These are phyloP conservation scores for Gynostemma pentaphyllum DNA, from an alignment of 306 rosid genomes.

Conservation along the genomic window DNA sequence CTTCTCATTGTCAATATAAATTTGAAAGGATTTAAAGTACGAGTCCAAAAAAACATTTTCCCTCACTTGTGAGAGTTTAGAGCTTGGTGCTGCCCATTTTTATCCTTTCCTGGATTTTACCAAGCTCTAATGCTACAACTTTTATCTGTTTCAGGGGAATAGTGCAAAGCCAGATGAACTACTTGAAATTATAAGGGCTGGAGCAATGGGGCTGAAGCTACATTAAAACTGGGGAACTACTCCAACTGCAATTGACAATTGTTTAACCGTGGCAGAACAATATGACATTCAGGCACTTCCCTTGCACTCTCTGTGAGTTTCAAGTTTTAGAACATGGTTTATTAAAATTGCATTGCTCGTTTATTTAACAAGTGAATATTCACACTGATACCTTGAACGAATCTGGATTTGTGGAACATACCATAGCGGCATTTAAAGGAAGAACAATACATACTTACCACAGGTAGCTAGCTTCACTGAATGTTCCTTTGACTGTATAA, in stretches of 20 bases:
- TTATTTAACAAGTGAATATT: constrained; percentile 65
- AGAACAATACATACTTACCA: constrained; percentile 93
- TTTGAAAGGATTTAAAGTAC: background rate
- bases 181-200: constrained; percentile 59
- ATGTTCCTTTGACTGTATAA: background rate
- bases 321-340: background rate
- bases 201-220: constrained; percentile 96
- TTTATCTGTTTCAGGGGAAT: constrained; percentile 54
- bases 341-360: background rate
- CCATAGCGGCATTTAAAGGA: constrained; percentile 75
- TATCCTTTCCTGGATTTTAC: background rate
- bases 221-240: constrained; percentile 98
- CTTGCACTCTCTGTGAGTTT: background rate
- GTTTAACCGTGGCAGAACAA: constrained; percentile 64
- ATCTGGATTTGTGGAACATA: constrained; percentile 87
- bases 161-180: constrained; percentile 56
- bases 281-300: constrained; percentile 64
- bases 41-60: too few relatives aligned
- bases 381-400: constrained; percentile 93
- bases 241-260: constrained; percentile 75
- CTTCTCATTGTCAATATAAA: background rate
- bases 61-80: background rate
- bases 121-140: background rate
- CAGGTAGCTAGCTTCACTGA: constrained; percentile 34
- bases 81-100: background rate